These are phyloP conservation scores for Apiotrichum montevideense DNA, from an alignment of 1,284 basidiomycete genomes.

Conservation along the genomic window DNA sequence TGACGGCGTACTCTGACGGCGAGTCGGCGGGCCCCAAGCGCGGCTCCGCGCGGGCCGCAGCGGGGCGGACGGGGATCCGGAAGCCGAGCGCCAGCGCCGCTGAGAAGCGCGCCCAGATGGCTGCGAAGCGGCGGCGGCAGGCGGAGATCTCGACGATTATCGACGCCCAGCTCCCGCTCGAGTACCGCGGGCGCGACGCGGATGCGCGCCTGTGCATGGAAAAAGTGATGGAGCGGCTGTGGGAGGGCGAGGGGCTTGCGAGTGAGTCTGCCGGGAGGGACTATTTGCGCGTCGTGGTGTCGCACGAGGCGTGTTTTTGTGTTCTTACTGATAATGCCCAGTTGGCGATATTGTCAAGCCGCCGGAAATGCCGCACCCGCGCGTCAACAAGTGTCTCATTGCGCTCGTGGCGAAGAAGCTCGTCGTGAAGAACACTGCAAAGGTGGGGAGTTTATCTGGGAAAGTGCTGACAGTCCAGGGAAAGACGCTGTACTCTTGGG, in stretches of 20 bases:
- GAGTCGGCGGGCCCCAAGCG: not conserved
- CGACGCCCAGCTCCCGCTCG: slow-evolving; percentile 66
- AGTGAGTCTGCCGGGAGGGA: slow-evolving; percentile 6
- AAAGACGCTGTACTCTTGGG: slow-evolving; percentile 11
- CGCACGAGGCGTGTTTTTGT: not conserved
- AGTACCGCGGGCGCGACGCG: slow-evolving; percentile 70
- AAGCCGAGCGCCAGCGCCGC: slow-evolving; percentile 1
- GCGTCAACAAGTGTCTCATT: slow-evolving; percentile 88
- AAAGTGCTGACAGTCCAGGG: slow-evolving; percentile 3
- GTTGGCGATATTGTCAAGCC: slow-evolving; percentile 71
- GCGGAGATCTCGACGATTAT: slow-evolving; percentile 62
- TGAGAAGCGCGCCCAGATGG: slow-evolving; percentile 24
- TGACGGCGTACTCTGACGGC: slow-evolving; percentile 30
- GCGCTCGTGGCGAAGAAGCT: slow-evolving; percentile 82
- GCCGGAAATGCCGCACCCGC: slow-evolving; percentile 76
- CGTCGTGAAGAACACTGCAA: slow-evolving; percentile 57
- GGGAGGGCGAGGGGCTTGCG: slow-evolving; percentile 34
- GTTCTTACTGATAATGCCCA: too few species aligned
- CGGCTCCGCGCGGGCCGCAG: not conserved
- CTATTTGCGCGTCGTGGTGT: too few species aligned
- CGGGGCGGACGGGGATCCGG: not conserved
- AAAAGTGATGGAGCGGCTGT: slow-evolving; percentile 51
- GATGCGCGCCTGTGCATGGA: slow-evolving; percentile 69
- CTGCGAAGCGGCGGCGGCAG: slow-evolving; percentile 74
- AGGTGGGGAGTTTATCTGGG: slow-evolving; percentile 36